A percentile compares a stretch with the other conserved stretches of the same genome.
Conservation (phyloP, 1,139 yeast genomes). For the Geotrichum macrosporum region DNA sequence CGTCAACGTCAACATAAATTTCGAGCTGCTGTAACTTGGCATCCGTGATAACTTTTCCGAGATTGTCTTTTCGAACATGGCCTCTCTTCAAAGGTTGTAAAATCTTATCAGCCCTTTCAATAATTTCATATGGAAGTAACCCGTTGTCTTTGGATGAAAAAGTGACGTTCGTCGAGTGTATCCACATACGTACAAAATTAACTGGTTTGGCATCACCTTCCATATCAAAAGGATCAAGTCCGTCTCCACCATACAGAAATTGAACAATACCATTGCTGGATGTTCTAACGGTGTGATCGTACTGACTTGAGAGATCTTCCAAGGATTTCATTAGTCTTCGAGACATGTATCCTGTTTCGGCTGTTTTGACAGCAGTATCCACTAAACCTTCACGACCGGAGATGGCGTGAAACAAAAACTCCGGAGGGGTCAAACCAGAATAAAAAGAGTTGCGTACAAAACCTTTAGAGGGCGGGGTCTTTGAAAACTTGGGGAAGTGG, state of each 20-base stretch:
- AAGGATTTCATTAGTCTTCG: conserved; percentile 97
- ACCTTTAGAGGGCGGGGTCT: conserved; percentile 97
- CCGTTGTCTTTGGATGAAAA: conserved; percentile 53
- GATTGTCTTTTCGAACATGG: conserved; percentile 65
- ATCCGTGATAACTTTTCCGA: conserved; percentile 55
- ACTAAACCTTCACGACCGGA: conserved; percentile 99
- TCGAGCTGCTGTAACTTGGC: conserved; percentile 33
- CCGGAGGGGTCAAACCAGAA: conserved; percentile 93
- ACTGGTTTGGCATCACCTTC: conserved; percentile 98
- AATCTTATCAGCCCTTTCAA: conserved; percentile 51
- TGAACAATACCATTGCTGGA: conserved; percentile 96
- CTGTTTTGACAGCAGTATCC: conserved; percentile 98
- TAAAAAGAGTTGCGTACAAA: conserved; percentile 94
- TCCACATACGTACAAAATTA: conserved; percentile 92
- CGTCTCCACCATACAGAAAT: conserved; percentile 98
- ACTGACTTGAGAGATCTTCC: conserved; percentile 91
- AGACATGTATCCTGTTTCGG: conserved; percentile 99
- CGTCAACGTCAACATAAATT: conserved; percentile 64
- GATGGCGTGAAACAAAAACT: conserved; percentile 95
- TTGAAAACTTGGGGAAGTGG: conserved; percentile 92
- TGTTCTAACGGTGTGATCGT: conserved; percentile 92
- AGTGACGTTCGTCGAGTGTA: conserved; percentile 75
- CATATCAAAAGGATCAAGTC: conserved; percentile 97
- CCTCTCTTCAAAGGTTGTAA: conserved; percentile 58
- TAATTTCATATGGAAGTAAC: conserved; percentile 67